A percentile compares a stretch with the other conserved stretches of the same genome.
Conservation (phyloP, 208 protist genomes). For the Wallacemonas sp. region DNA sequence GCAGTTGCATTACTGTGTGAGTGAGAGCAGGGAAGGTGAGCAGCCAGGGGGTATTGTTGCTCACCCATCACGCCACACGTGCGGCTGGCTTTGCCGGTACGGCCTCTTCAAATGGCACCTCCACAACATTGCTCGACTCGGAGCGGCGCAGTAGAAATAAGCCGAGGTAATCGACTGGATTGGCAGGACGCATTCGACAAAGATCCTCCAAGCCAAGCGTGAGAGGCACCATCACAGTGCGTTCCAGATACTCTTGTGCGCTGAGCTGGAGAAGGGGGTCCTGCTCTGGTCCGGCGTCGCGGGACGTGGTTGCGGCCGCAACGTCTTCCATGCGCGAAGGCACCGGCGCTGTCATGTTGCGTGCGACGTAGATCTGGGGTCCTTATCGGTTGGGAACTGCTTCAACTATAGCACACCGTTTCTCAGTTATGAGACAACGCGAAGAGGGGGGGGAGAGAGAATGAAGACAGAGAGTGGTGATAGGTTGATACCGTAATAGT, state of each 20-base stretch:
- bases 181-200: slow-evolving; percentile 85
- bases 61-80: neutral
- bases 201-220: slow-evolving; percentile 87
- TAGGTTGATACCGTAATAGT: no score
- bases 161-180: slow-evolving; percentile 93
- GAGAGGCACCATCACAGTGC: slow-evolving; percentile 82
- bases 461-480: no score
- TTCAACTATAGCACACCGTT: no score
- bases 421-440: no score
- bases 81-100: slow-evolving; percentile 22
- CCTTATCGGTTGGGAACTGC: no score
- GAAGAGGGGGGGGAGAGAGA: no score
- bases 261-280: slow-evolving; percentile 16
- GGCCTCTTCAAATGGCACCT: slow-evolving; percentile 64
- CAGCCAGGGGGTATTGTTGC: no score
- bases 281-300: neutral
- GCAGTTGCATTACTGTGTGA: no score
- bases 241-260: slow-evolving; percentile 84
- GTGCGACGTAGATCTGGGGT: no score
- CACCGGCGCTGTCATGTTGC: slow-evolving; percentile 6
- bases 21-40: neutral
- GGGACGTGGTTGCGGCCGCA: slow-evolving; percentile 6
- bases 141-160: slow-evolving; percentile 85
- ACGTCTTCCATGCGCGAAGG: neutral
- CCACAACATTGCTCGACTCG: slow-evolving; percentile 53